These are phyloP conservation scores for Curvularia verruculosa DNA, from an alignment of 2,329 filamentous ascomycete species.

Conservation along the genomic window DNA sequence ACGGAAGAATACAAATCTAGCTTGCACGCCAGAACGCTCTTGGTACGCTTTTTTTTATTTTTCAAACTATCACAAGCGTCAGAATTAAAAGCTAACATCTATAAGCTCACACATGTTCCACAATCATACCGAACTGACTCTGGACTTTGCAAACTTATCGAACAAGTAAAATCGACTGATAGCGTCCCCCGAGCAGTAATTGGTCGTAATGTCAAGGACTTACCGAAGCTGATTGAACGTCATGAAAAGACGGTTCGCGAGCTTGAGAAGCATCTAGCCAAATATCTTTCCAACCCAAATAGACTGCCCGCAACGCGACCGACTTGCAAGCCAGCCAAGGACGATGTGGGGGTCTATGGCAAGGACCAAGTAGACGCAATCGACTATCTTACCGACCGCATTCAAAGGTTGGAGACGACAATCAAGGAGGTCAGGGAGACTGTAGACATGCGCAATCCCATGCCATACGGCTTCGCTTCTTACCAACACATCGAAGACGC, in stretches of 20 bases:
- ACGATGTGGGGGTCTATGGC: constrained; percentile 68
- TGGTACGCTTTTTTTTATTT: constrained; percentile 50
- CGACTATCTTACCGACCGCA: constrained; percentile 85
- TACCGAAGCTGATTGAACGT: constrained; percentile 82
- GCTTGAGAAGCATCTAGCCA: constrained; percentile 81
- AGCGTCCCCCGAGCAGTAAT: constrained; percentile 79
- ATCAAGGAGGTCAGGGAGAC: constrained; percentile 82
- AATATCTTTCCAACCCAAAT: constrained; percentile 80
- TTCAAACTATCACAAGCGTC: background rate
- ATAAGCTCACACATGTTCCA: constrained; percentile 80
- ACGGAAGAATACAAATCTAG: constrained; percentile 86
- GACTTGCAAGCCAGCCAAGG: constrained; percentile 76
- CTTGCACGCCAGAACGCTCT: constrained; percentile 72
- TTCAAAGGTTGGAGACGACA: constrained; percentile 78
- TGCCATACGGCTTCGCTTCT: constrained; percentile 92
- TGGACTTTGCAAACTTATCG: constrained; percentile 83
- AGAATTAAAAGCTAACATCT: constrained; percentile 7
- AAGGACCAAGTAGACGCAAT: constrained; percentile 89
- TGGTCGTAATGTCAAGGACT: constrained; percentile 86
- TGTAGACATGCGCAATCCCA: constrained; percentile 86
- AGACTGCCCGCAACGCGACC: constrained; percentile 78
- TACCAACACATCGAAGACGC: constrained; percentile 87
- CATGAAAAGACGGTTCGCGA: constrained; percentile 80
- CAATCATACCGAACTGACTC: constrained; percentile 77
- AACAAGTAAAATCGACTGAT: constrained; percentile 75